Evolutionary conservation across 176 grass and related monocot genomes (phyloP).

Genomic region (Panicum miliaceum): DNA sequence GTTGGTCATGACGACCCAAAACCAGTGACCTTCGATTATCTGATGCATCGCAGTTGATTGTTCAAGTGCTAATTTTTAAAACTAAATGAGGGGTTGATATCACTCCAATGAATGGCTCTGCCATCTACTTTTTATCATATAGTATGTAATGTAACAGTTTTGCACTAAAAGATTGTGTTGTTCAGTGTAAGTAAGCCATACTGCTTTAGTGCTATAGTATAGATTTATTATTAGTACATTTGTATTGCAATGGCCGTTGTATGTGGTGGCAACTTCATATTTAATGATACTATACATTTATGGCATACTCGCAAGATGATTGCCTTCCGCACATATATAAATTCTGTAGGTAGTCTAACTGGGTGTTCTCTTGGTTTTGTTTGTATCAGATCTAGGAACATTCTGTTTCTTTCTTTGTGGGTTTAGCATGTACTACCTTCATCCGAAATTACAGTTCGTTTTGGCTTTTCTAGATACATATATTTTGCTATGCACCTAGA

Average conservation of each 20-base stretch:
- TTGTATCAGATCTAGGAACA: constrained; percentile 13
- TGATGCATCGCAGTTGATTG: neutral
- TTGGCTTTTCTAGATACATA: too few species aligned
- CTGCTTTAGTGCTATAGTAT: neutral
- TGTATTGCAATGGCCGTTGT: neutral
- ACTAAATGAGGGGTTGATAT: constrained; percentile 4
- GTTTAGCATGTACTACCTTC: neutral
- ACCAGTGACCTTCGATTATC: neutral
- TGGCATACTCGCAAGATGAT: neutral
- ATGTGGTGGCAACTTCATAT: neutral
- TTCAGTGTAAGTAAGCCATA: neutral
- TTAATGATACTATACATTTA: neutral
- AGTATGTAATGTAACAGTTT: neutral
- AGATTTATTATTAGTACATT: neutral
- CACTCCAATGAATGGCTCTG: neutral
- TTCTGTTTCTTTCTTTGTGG: constrained; percentile 17
- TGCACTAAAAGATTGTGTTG: neutral
- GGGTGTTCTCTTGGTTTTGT: constrained; percentile 1
- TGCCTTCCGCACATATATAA: neutral
- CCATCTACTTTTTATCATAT: neutral
- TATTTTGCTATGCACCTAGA: too few species aligned
- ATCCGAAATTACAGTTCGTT: too few species aligned
- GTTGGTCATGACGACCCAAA: neutral
- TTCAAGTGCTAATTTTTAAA: neutral
- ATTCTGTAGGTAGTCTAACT: neutral